These are phyloP conservation scores for Zygosaccharomyces bailii DNA, from an alignment of 805 yeast genomes.

Conservation along the genomic window DNA sequence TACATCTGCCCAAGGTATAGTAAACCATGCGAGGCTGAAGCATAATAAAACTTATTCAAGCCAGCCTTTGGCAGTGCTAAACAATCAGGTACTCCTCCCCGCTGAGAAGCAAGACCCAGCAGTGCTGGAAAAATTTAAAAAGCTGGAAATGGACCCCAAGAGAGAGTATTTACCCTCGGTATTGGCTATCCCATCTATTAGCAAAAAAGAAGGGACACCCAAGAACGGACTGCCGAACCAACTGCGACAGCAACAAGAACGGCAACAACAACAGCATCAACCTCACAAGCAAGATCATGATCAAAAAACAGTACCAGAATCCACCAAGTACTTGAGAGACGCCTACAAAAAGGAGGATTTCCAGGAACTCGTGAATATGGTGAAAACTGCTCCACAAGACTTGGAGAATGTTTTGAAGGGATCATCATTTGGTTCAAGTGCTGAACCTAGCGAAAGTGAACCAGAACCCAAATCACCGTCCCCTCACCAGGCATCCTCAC, in stretches of 20 bases:
- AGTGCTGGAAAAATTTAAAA: slow-evolving; percentile 28
- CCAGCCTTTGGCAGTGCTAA: slow-evolving; percentile 70
- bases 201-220: slow-evolving; percentile 12
- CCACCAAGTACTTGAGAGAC: slow-evolving; percentile 25
- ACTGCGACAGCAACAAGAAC: slow-evolving; percentile 1
- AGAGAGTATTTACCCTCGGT: slow-evolving; percentile 30
- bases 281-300: slow-evolving; percentile 1
- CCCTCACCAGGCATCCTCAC: slow-evolving; percentile 2
- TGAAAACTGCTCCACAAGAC: slow-evolving; percentile 30
- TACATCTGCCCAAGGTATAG: slow-evolving; percentile 75
- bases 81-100: slow-evolving; percentile 53
- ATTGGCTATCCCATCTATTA: slow-evolving; percentile 26
- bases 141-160: slow-evolving; percentile 26
- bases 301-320: not conserved
- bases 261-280: not conserved
- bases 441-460: slow-evolving; percentile 12
- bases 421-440: slow-evolving; percentile 10
- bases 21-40: slow-evolving; percentile 72
- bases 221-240: slow-evolving; percentile 8
- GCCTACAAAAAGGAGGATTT: slow-evolving; percentile 31
- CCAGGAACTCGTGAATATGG: slow-evolving; percentile 28
- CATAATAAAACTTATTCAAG: slow-evolving; percentile 67
- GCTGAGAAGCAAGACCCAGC: slow-evolving; percentile 26
- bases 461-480: slow-evolving; percentile 2
- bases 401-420: slow-evolving; percentile 24